Conservation (phyloP, 805 yeast species). For the Wickerhamiella azyma region DNA sequence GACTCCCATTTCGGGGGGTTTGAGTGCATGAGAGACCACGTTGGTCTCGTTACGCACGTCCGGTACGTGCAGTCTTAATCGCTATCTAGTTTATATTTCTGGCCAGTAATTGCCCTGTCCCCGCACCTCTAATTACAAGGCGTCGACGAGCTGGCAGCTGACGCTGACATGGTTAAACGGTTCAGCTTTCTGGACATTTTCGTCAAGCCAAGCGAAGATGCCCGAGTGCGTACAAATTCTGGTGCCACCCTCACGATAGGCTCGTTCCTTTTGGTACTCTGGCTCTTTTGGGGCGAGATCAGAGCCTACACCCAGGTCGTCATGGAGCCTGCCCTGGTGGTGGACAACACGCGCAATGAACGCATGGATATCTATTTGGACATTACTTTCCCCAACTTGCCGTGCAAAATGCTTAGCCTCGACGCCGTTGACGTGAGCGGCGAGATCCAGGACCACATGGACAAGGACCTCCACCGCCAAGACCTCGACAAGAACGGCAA, state of each 20-base stretch:
- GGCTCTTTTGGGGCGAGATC: slow-evolving; percentile 65
- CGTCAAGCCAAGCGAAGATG: slow-evolving; percentile 88
- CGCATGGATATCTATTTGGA: slow-evolving; percentile 70
- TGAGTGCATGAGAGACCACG: slow-evolving; percentile 22
- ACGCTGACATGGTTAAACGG: slow-evolving; percentile 10
- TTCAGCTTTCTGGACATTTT: slow-evolving; percentile 50
- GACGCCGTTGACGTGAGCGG: slow-evolving; percentile 87
- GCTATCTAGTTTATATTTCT: not conserved
- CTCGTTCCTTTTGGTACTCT: slow-evolving; percentile 45
- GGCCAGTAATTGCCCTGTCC: not conserved
- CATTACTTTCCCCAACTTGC: slow-evolving; percentile 67
- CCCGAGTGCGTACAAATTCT: slow-evolving; percentile 69
- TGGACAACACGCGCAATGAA: slow-evolving; percentile 52
- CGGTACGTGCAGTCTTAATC: slow-evolving; percentile 9
- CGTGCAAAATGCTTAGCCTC: slow-evolving; percentile 65
- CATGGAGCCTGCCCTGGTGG: slow-evolving; percentile 71
- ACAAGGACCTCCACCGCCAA: slow-evolving; percentile 57
- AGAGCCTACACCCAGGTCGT: slow-evolving; percentile 52
- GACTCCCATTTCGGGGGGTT: slow-evolving; percentile 12
- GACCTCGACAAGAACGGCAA: slow-evolving; percentile 46
- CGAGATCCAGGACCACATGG: slow-evolving; percentile 62
- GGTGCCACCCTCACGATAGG: slow-evolving; percentile 81
- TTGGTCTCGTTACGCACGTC: slow-evolving; percentile 25
- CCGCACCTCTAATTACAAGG: not conserved
- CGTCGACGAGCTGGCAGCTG: not conserved